Base-by-base conservation (phyloP, 2,329 filamentous ascomycete genomes). In the Aspergillus novofumigatus region DNA sequence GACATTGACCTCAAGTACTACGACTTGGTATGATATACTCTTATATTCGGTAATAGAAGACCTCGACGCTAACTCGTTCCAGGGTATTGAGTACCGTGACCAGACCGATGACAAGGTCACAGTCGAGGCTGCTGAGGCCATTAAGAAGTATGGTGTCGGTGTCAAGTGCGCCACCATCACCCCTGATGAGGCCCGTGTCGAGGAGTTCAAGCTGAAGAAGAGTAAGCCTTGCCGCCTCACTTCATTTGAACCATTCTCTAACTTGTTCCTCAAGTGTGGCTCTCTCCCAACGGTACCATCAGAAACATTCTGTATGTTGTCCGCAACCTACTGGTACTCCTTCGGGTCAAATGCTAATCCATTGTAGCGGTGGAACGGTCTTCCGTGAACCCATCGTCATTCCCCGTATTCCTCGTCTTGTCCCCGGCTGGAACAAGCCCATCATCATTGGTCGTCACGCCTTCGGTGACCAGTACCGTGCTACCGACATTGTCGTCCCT, bases 141-240 rank as follows among this genome's bases (percentile, higher is more conserved):
- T 97, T 81, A 92, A 96, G 85, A 96, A 97, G 84, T 97, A 97
- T 84, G 91, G 89, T 59, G 94, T 99, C 55, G 94, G 93, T 77
- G 91, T 99, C 81, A 99, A 99, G 84, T 99, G 94, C 78, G 94
- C 94, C 65, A 99, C 94, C 75, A 99, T 99, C 80, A 99, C 94
- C 47, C 94, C 94, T 42, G 94, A 99, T 75, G 94, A 99, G 85
- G 89, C 86, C 63, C 89, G 94, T 75, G 93, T 99, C 29, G 85
- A 97, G 82, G 94, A 97, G 80, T 99, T 97, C 79, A 92, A 97
- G 75, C 85, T 99, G 68, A 99, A 97, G 89, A 88, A 97, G 82
- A 97, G 89, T 92, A 80, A 77, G 87, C 67, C 55, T 38, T n/a
- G 41, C 50, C 57, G 23, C 38, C 51, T 29, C 47, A 51, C 52